Conservation (phyloP, 768 basidiomycete genomes). For the Suillus plorans region DNA sequence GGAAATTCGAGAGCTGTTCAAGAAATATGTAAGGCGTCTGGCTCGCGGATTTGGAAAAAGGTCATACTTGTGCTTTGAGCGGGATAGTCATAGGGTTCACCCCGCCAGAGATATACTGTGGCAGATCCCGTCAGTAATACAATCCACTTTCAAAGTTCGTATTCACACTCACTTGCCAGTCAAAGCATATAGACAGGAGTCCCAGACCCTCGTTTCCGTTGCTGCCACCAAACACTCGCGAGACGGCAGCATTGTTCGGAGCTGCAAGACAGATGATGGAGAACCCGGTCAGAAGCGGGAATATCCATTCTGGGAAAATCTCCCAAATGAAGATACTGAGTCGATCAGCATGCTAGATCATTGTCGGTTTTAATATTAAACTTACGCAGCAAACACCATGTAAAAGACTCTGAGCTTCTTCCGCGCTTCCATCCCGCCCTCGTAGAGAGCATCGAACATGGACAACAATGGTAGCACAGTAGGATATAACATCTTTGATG, state of each 20-base stretch:
- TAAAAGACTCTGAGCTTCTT: slow-evolving; percentile 48
- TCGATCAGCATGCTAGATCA: slow-evolving; percentile 5
- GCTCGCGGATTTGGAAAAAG: neutral
- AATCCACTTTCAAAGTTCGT: slow-evolving; percentile 17
- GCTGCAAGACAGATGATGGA: slow-evolving; percentile 63
- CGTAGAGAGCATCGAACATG: slow-evolving; percentile 48
- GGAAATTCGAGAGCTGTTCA: slow-evolving; percentile 40
- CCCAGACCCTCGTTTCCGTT: slow-evolving; percentile 70
- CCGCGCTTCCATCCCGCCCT: slow-evolving; percentile 32
- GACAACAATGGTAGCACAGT: slow-evolving; percentile 45
- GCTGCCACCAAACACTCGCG: slow-evolving; percentile 66
- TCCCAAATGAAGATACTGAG: slow-evolving; percentile 33
- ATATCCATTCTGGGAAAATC: slow-evolving; percentile 33
- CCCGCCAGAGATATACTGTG: slow-evolving; percentile 28
- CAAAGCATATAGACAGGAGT: slow-evolving; percentile 57
- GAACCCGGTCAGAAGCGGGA: slow-evolving; percentile 64
- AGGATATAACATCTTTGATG: slow-evolving; percentile 54
- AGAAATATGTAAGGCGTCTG: neutral
- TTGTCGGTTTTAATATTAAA: neutral
- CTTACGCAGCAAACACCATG: slow-evolving; percentile 42
- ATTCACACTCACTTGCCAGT: slow-evolving; percentile 37
- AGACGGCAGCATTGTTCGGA: slow-evolving; percentile 48
- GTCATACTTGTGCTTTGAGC: slow-evolving; percentile 39
- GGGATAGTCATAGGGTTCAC: slow-evolving; percentile 51
- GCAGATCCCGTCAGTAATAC: neutral